Conservation (phyloP, 2,329 filamentous ascomycete species). For the Aspergillus eucalypticola region DNA sequence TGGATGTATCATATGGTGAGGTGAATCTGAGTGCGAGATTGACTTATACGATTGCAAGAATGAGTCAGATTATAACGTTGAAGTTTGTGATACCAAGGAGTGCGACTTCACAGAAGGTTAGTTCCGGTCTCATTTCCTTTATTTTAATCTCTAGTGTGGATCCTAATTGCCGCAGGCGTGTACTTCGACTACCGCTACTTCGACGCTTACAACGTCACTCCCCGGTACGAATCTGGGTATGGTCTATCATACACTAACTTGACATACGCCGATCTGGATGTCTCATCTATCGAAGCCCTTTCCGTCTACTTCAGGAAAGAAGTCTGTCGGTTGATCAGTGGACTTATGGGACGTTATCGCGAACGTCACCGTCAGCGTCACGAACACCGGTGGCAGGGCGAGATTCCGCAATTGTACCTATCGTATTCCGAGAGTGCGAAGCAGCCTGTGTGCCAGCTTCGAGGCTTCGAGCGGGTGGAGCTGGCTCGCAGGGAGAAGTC, state of each 20-base stretch:
- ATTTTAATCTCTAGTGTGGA: neutral
- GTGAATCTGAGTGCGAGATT: conserved; percentile 55
- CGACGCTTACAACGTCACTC: conserved; percentile 50
- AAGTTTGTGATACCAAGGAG: neutral
- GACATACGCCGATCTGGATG: conserved; percentile 37
- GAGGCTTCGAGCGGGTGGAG: conserved; percentile 55
- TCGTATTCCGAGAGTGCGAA: conserved; percentile 38
- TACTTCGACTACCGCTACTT: conserved; percentile 60
- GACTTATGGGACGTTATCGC: conserved; percentile 57
- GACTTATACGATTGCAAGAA: conserved; percentile 61
- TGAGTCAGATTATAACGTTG: neutral
- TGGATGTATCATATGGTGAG: conserved; percentile 49
- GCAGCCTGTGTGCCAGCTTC: conserved; percentile 41
- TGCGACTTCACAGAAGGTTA: neutral
- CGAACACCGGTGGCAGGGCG: conserved; percentile 52
- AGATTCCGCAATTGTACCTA: conserved; percentile 61
- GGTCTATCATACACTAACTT: conserved; percentile 60
- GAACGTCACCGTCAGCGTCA: conserved; percentile 49
- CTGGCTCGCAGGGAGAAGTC: conserved; percentile 44
- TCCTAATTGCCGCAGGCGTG: conserved; percentile 34
- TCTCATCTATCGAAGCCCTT: conserved; percentile 38
- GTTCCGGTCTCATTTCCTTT: neutral
- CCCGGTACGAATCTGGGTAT: conserved; percentile 59
- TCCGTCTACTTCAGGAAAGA: conserved; percentile 47
- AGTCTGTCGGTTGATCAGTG: conserved; percentile 48